Conservation (phyloP, 805 yeast genomes). For the Pichia cabralensis region DNA sequence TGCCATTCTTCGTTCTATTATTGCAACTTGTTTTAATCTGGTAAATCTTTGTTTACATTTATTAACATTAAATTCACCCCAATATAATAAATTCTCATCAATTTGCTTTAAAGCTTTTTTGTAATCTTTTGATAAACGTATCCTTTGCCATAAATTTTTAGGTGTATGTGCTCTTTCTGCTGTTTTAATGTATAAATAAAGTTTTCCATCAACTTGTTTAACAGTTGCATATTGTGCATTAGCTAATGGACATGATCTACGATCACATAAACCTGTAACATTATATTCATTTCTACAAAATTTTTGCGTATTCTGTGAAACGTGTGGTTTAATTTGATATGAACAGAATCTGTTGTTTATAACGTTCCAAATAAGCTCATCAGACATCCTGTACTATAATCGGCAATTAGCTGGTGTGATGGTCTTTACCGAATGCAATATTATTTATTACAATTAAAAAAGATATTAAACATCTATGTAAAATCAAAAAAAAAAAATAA, state of each 20-base stretch:
- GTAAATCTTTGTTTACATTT: slow-evolving; percentile 96
- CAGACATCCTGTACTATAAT: slow-evolving; percentile 8
- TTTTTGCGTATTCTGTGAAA: slow-evolving; percentile 79
- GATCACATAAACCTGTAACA: slow-evolving; percentile 85
- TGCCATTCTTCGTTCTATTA: slow-evolving; percentile 89
- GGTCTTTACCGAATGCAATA: background rate
- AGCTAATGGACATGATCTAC: slow-evolving; percentile 95
- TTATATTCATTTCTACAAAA: slow-evolving; percentile 96
- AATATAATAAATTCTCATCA: slow-evolving; percentile 77
- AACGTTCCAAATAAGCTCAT: slow-evolving; percentile 89
- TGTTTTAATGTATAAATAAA: slow-evolving; percentile 89
- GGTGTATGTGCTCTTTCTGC: slow-evolving; percentile 98
- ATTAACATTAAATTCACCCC: slow-evolving; percentile 87
- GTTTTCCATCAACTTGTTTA: slow-evolving; percentile 65
- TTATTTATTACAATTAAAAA: too few relatives aligned
- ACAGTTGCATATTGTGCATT: slow-evolving; percentile 87
- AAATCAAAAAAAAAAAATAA: background rate
- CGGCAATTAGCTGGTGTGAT: background rate
- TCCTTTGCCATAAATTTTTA: slow-evolving; percentile 88
- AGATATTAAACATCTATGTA: background rate
- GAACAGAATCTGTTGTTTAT: slow-evolving; percentile 94
- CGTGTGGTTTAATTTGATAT: slow-evolving; percentile 51
- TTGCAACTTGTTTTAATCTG: slow-evolving; percentile 88
- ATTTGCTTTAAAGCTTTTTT: slow-evolving; percentile 80
- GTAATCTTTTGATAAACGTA: slow-evolving; percentile 82